These are phyloP conservation scores for Ogataea paraovalis DNA, from an alignment of 805 yeast species.

Conservation along the genomic window DNA sequence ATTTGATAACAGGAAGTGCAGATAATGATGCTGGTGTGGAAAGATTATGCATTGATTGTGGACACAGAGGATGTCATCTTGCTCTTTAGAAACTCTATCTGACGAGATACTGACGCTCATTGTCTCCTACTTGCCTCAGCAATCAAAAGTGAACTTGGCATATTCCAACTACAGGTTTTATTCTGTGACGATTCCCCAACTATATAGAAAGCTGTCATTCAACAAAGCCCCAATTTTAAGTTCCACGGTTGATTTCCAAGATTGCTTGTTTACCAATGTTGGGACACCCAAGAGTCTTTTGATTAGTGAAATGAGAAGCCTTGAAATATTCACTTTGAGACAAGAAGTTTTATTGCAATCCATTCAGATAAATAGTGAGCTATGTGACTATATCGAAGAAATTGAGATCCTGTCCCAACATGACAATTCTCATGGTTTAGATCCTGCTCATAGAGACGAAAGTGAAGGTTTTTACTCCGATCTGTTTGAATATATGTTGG, in stretches of 20 bases:
- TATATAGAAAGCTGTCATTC: constrained; percentile 37
- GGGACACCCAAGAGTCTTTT: constrained; percentile 34
- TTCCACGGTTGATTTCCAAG: constrained; percentile 29
- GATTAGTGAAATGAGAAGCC: constrained; percentile 35
- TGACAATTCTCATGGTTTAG: constrained; percentile 19
- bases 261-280: constrained; percentile 35
- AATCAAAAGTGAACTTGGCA: constrained; percentile 33
- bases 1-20: too few relatives aligned
- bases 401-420: constrained; percentile 30
- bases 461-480: constrained; percentile 15
- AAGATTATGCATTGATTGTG: background rate
- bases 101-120: constrained; percentile 19
- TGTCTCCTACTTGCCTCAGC: constrained; percentile 35
- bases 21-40: too few relatives aligned
- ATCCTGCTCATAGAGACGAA: constrained; percentile 1
- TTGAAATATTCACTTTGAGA: constrained; percentile 34
- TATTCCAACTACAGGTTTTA: constrained; percentile 31
- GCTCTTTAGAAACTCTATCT: constrained; percentile 18
- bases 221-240: constrained; percentile 32
- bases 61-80: background rate
- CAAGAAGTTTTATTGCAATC: constrained; percentile 39
- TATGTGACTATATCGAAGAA: constrained; percentile 32
- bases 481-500: constrained; percentile 21
- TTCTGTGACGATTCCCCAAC: constrained; percentile 25
- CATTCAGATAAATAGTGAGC: constrained; percentile 31